phyloP scores from a whole-genome alignment of 768 basidiomycete species.

The Cyclocybe aegerita region DNA sequence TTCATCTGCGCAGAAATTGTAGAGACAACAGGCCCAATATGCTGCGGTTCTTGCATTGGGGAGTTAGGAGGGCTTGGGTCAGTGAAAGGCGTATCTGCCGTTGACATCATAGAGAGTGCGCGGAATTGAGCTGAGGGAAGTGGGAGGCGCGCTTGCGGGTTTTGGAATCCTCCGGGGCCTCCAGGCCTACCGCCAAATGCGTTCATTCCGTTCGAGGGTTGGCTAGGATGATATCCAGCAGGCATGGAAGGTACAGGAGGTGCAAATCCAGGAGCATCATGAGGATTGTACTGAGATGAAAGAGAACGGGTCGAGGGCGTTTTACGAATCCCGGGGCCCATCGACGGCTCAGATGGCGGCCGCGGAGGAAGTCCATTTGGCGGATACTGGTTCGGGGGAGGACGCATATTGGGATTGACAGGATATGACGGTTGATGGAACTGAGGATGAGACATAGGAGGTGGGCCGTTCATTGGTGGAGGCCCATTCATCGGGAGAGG shows the following conservation, averaged over 20 bases:
- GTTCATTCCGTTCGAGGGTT: constrained; percentile 14
- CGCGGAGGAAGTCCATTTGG: constrained; percentile 31
- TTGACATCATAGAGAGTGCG: constrained; percentile 35
- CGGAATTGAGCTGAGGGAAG: constrained; percentile 66
- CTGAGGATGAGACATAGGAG: neutral
- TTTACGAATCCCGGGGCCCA: constrained; percentile 40
- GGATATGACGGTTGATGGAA: constrained; percentile 15
- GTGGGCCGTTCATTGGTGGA: neutral
- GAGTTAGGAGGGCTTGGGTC: constrained; percentile 86
- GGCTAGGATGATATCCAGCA: constrained; percentile 30
- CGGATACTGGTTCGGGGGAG: constrained; percentile 14
- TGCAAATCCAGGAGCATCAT: constrained; percentile 31
- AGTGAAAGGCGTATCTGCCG: constrained; percentile 51
- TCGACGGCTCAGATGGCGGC: constrained; percentile 48
- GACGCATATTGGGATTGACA: constrained; percentile 15
- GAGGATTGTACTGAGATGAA: constrained; percentile 48
- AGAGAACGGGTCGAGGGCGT: constrained; percentile 62
- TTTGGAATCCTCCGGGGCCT: constrained; percentile 32
- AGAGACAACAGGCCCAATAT: constrained; percentile 71
- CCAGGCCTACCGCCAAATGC: constrained; percentile 38
- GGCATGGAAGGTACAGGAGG: constrained; percentile 45
- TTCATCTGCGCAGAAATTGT: constrained; percentile 89
- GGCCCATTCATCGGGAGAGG: constrained; percentile 1
- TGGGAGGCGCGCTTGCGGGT: constrained; percentile 49
- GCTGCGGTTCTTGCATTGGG: constrained; percentile 58